Base-by-base conservation (phyloP, 2,329 filamentous ascomycete genomes). In the Pseudopyricularia javanii region DNA sequence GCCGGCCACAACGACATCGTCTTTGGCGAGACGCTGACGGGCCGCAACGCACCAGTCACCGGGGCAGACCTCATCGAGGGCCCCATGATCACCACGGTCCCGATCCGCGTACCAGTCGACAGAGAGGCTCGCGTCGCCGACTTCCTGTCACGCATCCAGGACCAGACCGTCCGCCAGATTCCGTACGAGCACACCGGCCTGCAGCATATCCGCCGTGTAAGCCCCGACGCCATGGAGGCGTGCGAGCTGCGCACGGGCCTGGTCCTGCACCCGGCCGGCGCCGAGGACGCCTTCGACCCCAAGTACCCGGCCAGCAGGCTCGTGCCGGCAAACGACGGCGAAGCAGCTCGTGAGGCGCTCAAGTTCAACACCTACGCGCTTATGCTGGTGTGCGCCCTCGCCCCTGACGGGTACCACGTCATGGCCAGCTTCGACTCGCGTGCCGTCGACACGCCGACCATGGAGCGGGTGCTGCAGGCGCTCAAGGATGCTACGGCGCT, bases 361-460 rank as follows among this genome's bases (percentile, higher is more conserved):
- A 75, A 75, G 59, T 76, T 77, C 61, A 76, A 76, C 61, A 75
- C 73, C 0, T 83, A 84, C 60, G 75, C 80, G 1, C 73, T 86
- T 32, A 84, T 85, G 70, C 66, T 85, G 20, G 81, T 84, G 43
- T 85, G 81, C 62, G 80, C 76, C 4, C 66, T 84, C 6, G 74
- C 79, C 34, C 69, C 74, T 2, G 68, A 72, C 55, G 74, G 76
- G 1, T 78, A 85, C 60, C 64, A 76, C 15, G 69, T 82, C 53
- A 82, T 80, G 68, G 80, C 80, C 1, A 82, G 81, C 59, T 84
- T 84, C 59, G 81, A 86, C 59, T 80, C 79, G 22, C 74, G 75
- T n/a, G 73, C 75, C 1, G 74, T 85, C 17, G 68, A 68, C 17
- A 69, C 67, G 32, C 64, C 67, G 24, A 70, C 74, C 17, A 78